phyloP scores from a whole-genome alignment of 2,329 filamentous ascomycete genomes.

The Colletotrichum kahawae region DNA sequence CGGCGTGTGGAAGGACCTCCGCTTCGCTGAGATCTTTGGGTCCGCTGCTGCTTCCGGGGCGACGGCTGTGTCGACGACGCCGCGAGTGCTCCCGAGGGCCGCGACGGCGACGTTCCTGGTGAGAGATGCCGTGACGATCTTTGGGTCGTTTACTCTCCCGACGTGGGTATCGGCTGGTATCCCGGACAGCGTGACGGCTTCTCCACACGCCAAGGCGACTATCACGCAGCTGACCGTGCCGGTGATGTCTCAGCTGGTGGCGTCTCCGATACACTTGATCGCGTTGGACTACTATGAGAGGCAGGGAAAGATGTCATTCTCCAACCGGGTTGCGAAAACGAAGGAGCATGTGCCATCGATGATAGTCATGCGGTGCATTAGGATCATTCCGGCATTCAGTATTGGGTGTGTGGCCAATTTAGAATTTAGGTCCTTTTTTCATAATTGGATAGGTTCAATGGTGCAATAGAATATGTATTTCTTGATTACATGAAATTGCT shows the following conservation, averaged over 20 bases:
- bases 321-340: constrained; percentile 26
- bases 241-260: constrained; percentile 32
- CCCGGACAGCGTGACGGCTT: constrained; percentile 28
- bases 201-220: constrained; percentile 29
- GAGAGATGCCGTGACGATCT: constrained; percentile 35
- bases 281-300: constrained; percentile 25
- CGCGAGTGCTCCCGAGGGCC: constrained; percentile 24
- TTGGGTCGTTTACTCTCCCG: constrained; percentile 35
- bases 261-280: constrained; percentile 34
- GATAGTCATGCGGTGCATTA: constrained; percentile 30
- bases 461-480: not conserved
- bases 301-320: constrained; percentile 23
- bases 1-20: constrained; percentile 35
- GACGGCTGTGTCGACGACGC: constrained; percentile 2
- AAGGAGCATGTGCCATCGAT: constrained; percentile 29
- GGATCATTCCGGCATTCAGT: constrained; percentile 36
- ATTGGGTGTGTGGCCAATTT: constrained; percentile 32
- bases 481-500: not conserved
- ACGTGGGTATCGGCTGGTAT: constrained; percentile 28
- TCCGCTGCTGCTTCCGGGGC: not conserved
- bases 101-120: constrained; percentile 31
- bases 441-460: not conserved
- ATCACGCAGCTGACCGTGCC: constrained; percentile 34
- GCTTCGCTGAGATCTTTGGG: constrained; percentile 34
- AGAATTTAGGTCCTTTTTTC: constrained; percentile 6